Base-by-base conservation (phyloP, 2,329 filamentous ascomycete genomes). In the Aspergillus arachidicola region DNA sequence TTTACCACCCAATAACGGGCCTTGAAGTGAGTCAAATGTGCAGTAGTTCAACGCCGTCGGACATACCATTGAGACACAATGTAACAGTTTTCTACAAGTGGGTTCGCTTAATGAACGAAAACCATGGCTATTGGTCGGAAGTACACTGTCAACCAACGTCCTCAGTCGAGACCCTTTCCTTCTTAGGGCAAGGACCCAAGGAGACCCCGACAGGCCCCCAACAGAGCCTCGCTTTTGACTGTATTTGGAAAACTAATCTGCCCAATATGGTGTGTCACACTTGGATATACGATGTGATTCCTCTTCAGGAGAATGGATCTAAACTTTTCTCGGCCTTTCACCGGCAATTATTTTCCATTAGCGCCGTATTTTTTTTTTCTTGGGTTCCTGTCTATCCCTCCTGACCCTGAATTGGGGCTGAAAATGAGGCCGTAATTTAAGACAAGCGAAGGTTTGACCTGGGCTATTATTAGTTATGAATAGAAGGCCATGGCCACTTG, bases 391-490 rank as follows among this genome's bases (percentile, higher is more conserved):
- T 9, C 14, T 21, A 12, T 23, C 11, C 23, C 51, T 55, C 30
- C 32, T 55, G 51, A 36, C 34, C 21, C n/a, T 16, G 7, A 3
- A 6, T 55, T 36, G 51, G 34, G 51, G 51, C 51, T 38, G 32
- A 36, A 38, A 55, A 21, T 21, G 32, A 38, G 32, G 14, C 6
- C 12, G 14, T 55, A 36, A 55, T 55, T 36, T 34, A 54, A 55
- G n/a, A 55, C 30, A 55, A 9, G 19, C n/a, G 11, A 38, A 38
- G 34, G 7, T 55, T 38, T 23, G 36, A 4, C 11, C 23, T 26
- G 51, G 9, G 32, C 51, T 55, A 55, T 55, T 21, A 55, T 55
- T 55, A 55, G 51, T 36, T 38, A 55, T 55, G 51, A 38, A 55
- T 55, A 55, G n/a, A 36, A n/a, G n/a, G 12, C 11, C 51, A 38